Evolutionary conservation across 2,329 filamentous ascomycete genomes (phyloP), one percentile per base, ranked within the genome.

Genomic region (Cytospora chrysosperma): DNA sequence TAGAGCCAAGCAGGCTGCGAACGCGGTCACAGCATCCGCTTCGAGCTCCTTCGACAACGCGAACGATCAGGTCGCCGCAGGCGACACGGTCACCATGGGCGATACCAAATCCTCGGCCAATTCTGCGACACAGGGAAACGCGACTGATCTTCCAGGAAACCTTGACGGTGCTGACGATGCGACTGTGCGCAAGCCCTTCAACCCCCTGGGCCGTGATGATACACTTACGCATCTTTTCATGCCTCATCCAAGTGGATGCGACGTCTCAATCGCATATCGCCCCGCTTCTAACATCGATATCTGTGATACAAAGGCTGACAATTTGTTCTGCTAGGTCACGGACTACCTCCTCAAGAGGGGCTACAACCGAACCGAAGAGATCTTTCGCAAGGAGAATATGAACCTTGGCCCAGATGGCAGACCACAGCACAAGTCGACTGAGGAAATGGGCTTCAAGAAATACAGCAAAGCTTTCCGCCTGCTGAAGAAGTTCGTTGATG

Each of bases 271-370:
- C 28, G 24, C 21, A 53, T 21, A 26, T 30, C 9, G 13, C 19
- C 3, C 19, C 2, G 43, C n/a, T 24, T 47, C n/a, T 47, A 24
- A 24, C n/a, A 47, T 19, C n/a, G n/a, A 47, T 13, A 4, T 13
- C 12, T 47, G 8, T 47, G 10, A 9, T 47, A 47, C n/a, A 12
- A 5, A 47, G 10, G 40, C 61, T 66, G 24, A 66, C 32, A 21
- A 40, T 7, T 6, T 21, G 32, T 9, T 19, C 17, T 40, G 1
- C 4, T 57, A 87, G 85, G 85, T 99, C 4, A 93, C 97, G 10
- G 95, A 99, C 70, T 99, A 99, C 75, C 82, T 99, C 1, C 86
- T 93, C 2, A 99, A 99, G 75, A 93, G 97, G 69, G 95, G 95
- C 0, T 99, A 97, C 76, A 93, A 88, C 60, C 85, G 90, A 27